phyloP scores from a whole-genome alignment of 768 basidiomycete species.

The Calocera cornea region DNA sequence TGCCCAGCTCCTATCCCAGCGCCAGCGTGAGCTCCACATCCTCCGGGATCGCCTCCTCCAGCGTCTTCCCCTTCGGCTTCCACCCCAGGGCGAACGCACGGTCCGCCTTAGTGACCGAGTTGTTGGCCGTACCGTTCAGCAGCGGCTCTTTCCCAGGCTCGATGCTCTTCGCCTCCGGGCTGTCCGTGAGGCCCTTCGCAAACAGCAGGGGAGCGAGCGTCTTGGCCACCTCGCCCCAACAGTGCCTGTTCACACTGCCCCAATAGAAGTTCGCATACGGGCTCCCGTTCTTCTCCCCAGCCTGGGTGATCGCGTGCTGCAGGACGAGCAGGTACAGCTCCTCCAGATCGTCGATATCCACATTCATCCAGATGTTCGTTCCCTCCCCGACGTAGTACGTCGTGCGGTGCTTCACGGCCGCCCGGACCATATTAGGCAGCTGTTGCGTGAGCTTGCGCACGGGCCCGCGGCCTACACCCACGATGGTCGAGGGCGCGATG shows the following conservation, averaged over 20 bases:
- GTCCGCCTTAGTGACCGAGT: slow-evolving; percentile 16
- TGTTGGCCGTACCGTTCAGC: slow-evolving; percentile 12
- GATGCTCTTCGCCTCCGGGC: slow-evolving; percentile 11
- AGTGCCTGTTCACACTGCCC: slow-evolving; percentile 16
- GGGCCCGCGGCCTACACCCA: slow-evolving; percentile 18
- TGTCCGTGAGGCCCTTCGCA: slow-evolving; percentile 10
- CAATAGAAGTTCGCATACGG: slow-evolving; percentile 20
- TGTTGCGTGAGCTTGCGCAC: slow-evolving; percentile 18
- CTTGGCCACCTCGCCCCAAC: slow-evolving; percentile 16
- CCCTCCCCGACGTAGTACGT: slow-evolving; percentile 17
- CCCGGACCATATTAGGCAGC: slow-evolving; percentile 14
- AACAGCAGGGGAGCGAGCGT: slow-evolving; percentile 13
- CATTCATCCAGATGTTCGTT: slow-evolving; percentile 19
- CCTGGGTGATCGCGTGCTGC: slow-evolving; percentile 12
- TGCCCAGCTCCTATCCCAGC: background rate
- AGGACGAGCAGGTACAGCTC: slow-evolving; percentile 19
- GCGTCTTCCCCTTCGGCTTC: slow-evolving; percentile 13
- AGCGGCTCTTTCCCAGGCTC: slow-evolving; percentile 9
- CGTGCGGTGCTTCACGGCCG: slow-evolving; percentile 13
- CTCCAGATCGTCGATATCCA: slow-evolving; percentile 19
- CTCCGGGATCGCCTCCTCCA: slow-evolving; percentile 10
- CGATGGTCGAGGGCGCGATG: slow-evolving; percentile 21
- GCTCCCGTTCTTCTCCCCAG: slow-evolving; percentile 5
- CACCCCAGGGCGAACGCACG: slow-evolving; percentile 13
- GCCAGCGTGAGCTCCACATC: slow-evolving; percentile 7